Conservation (phyloP, 805 yeast genomes). For the Pichia membranifaciens region DNA sequence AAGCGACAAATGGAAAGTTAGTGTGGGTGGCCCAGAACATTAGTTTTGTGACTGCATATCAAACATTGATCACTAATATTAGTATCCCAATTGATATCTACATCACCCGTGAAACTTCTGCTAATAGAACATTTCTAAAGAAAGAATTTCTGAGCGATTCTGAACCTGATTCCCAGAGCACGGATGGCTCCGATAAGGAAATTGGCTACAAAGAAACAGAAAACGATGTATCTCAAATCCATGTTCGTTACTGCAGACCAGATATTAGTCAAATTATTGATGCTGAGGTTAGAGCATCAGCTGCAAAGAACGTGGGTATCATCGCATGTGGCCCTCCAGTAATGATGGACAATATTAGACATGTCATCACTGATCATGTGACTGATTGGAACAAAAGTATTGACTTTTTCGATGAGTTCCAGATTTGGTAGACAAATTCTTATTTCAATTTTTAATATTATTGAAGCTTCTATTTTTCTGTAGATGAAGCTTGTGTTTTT, state of each 20-base stretch:
- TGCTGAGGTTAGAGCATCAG: constrained; percentile 29
- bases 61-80: constrained; percentile 25
- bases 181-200: constrained; percentile 3
- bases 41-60: constrained; percentile 40
- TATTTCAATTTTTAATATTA: neutral
- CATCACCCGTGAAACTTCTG: constrained; percentile 32
- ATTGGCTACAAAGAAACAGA: neutral
- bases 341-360: constrained; percentile 48
- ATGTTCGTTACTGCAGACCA: constrained; percentile 38
- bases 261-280: constrained; percentile 29
- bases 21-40: constrained; percentile 56
- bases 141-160: neutral
- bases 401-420: constrained; percentile 73
- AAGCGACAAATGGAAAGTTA: constrained; percentile 35
- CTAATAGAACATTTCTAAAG: neutral
- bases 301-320: constrained; percentile 36
- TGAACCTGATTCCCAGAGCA: neutral
- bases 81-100: constrained; percentile 30
- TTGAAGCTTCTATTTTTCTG: no score
- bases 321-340: constrained; percentile 42
- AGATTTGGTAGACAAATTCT: constrained; percentile 47
- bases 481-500: no score
- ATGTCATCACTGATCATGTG: constrained; percentile 38
- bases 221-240: constrained; percentile 16
- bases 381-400: constrained; percentile 42